phyloP scores from a whole-genome alignment of 192 early-diverging fungal species.

The Linnemannia exigua region DNA sequence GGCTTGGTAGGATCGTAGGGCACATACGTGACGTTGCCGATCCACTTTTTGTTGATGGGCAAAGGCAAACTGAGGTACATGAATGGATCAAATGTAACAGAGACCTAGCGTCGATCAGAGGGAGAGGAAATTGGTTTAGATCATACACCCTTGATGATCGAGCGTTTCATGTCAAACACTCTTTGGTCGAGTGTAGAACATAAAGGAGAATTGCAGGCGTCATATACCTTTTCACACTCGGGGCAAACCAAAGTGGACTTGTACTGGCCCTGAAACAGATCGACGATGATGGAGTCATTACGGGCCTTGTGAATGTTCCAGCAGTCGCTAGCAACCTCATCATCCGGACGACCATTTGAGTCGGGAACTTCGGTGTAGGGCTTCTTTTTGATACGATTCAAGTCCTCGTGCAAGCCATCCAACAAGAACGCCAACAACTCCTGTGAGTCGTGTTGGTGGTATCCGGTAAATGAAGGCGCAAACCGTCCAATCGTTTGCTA shows the following conservation, averaged over 20 bases:
- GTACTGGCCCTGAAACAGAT: slow-evolving; percentile 91
- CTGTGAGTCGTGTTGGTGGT: slow-evolving; percentile 97
- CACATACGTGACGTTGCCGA: slow-evolving; percentile 63
- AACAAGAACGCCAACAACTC: slow-evolving; percentile 93
- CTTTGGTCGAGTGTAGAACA: no score
- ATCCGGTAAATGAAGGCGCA: slow-evolving; percentile 82
- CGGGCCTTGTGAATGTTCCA: slow-evolving; percentile 75
- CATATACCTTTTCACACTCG: slow-evolving; percentile 73
- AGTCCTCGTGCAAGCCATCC: slow-evolving; percentile 92
- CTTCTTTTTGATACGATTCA: slow-evolving; percentile 78
- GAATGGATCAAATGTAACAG: slow-evolving; percentile 91
- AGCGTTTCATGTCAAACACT: no score
- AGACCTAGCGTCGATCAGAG: slow-evolving; percentile 82
- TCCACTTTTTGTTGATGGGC: slow-evolving; percentile 69
- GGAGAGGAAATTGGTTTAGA: slow-evolving; percentile 25
- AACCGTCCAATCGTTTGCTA: slow-evolving; percentile 74
- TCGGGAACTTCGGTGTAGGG: slow-evolving; percentile 57
- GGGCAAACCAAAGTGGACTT: slow-evolving; percentile 77
- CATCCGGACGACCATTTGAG: slow-evolving; percentile 51
- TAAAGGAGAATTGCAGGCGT: slow-evolving; percentile 69
- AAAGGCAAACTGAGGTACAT: slow-evolving; percentile 95
- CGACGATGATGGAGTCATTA: slow-evolving; percentile 92
- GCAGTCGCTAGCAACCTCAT: slow-evolving; percentile 63
- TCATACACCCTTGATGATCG: neutral
- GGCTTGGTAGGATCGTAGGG: slow-evolving; percentile 61